Evolutionary conservation across 1,284 basidiomycete genomes (phyloP).

Genomic region (Apiotrichum brassicae): DNA sequence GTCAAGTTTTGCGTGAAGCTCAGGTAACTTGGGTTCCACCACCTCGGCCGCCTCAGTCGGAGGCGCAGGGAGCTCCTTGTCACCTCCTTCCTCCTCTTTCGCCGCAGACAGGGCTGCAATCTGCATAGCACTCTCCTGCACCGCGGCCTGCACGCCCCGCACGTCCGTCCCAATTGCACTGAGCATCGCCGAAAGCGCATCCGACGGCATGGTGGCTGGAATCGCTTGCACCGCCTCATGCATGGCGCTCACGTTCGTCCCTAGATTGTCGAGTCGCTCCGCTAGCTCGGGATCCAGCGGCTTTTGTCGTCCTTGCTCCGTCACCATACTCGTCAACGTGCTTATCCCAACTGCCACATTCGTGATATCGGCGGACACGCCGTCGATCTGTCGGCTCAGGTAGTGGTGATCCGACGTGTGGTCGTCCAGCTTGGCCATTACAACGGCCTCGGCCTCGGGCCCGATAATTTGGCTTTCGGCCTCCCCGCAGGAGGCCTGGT

Average conservation of each 20-base stretch:
- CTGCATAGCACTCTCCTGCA: constrained; percentile 1
- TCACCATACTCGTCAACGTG: background rate
- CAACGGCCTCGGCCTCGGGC: constrained; percentile 2
- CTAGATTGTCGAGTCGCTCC: constrained; percentile 4
- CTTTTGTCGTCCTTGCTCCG: background rate
- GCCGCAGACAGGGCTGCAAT: background rate
- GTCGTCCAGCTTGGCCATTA: constrained; percentile 23
- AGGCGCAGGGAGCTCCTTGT: constrained; percentile 3
- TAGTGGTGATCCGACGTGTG: constrained; percentile 25
- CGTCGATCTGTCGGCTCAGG: constrained; percentile 23
- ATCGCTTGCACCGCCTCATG: background rate
- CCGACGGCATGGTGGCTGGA: background rate
- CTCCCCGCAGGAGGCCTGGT: constrained; percentile 8
- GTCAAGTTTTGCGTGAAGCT: constrained; percentile 38
- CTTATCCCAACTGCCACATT: constrained; percentile 5
- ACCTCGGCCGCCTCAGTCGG: background rate
- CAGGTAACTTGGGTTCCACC: constrained; percentile 10
- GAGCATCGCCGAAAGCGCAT: constrained; percentile 5
- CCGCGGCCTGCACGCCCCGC: constrained; percentile 4
- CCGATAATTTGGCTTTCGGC: constrained; percentile 9
- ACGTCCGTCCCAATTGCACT: constrained; percentile 6
- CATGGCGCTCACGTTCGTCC: background rate
- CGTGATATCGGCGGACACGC: constrained; percentile 23
- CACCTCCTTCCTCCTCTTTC: constrained; percentile 7
- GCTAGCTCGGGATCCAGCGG: constrained; percentile 49